Percentiles rank a stretch among this genome's conserved stretches.
Conservation (phyloP, 2,329 filamentous ascomycete genomes). For the Colletotrichum aenigma region DNA sequence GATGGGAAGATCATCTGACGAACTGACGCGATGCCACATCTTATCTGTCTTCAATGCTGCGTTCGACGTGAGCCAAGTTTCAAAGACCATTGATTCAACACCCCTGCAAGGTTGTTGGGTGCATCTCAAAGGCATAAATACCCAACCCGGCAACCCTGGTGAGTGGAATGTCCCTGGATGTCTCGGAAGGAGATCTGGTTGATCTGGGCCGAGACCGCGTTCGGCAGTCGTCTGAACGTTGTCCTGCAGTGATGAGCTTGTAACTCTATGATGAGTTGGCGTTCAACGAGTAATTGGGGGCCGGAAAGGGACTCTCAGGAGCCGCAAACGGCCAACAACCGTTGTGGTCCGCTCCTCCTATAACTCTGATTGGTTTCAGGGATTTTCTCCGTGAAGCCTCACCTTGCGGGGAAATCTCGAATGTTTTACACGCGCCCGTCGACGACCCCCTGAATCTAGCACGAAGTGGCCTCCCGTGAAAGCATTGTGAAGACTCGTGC, state of each 20-base stretch:
- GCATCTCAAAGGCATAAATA: neutral
- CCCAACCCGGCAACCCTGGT: neutral
- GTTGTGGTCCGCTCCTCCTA: neutral
- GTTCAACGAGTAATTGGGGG: neutral
- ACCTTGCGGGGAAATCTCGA: neutral
- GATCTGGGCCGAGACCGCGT: neutral
- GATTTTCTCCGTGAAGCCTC: neutral
- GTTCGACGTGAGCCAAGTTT: neutral
- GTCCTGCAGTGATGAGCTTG: neutral
- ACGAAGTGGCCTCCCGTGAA: neutral
- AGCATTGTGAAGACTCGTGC: neutral
- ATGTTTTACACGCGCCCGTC: neutral
- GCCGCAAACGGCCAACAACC: neutral
- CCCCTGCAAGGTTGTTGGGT: neutral
- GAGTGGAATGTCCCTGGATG: neutral
- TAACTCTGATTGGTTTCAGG: neutral
- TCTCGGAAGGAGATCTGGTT: neutral
- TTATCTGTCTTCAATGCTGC: neutral
- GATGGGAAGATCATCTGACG: neutral
- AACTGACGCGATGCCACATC: neutral
- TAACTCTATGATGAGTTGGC: neutral
- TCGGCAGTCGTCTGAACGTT: neutral
- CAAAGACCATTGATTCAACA: neutral
- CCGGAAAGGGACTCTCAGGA: neutral
- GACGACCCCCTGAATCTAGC: neutral